Evolutionary conservation across 805 yeast species (phyloP).

Genomic region (Huiozyma sinensis): DNA sequence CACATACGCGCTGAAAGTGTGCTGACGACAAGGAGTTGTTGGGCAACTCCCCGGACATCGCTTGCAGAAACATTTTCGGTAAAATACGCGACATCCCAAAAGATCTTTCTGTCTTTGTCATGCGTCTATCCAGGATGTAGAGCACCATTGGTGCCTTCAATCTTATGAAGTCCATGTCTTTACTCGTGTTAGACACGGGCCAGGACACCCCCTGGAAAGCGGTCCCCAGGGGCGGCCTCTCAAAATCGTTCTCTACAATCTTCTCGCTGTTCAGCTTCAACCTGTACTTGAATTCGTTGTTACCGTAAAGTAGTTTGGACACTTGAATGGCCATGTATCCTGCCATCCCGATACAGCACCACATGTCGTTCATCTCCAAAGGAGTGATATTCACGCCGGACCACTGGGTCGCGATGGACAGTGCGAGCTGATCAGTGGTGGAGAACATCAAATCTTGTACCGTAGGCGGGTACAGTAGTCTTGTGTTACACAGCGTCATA

Average conservation of each 20-base stretch:
- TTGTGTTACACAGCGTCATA: conserved; percentile 47
- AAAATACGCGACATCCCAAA: conserved; percentile 86
- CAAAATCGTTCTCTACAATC: conserved; percentile 65
- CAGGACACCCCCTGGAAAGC: conserved; percentile 34
- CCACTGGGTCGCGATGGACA: conserved; percentile 81
- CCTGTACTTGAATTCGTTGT: conserved; percentile 66
- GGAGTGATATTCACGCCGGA: conserved; percentile 88
- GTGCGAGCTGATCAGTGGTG: conserved; percentile 56
- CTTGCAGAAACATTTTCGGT: conserved; percentile 84
- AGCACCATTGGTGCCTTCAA: conserved; percentile 81
- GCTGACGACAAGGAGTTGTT: conserved; percentile 67
- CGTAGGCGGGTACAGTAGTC: conserved; percentile 58
- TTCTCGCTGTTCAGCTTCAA: conserved; percentile 54
- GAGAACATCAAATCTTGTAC: conserved; percentile 69
- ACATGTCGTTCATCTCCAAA: conserved; percentile 60
- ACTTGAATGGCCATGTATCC: conserved; percentile 73
- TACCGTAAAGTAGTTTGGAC: conserved; percentile 62
- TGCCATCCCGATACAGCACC: conserved; percentile 85
- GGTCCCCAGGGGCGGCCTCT: conserved; percentile 68
- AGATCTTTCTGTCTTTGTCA: conserved; percentile 93
- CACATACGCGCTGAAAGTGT: conserved; percentile 91
- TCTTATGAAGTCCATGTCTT: conserved; percentile 56
- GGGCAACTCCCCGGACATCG: conserved; percentile 86
- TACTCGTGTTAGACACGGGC: conserved; percentile 20
- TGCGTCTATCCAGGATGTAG: conserved; percentile 74